Percentiles rank a stretch among this genome's conserved stretches.
Evolutionary conservation across 192 early-diverging fungal species (phyloP).

Genomic region (Bifiguratus adelaidae): DNA sequence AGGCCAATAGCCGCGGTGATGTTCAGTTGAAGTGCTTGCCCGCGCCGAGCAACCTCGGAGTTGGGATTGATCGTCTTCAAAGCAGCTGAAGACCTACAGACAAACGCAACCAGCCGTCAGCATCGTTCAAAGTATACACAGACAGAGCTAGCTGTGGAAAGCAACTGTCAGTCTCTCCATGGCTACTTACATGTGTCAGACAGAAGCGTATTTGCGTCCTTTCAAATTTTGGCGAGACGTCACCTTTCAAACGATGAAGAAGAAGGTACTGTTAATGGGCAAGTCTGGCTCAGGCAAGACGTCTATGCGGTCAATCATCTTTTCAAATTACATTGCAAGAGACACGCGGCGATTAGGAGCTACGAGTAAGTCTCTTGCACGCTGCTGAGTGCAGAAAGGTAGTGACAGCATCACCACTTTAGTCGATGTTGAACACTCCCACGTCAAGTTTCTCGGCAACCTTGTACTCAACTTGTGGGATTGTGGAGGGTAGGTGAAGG

Average conservation of each 20-base stretch:
- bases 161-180: no score
- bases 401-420: background rate
- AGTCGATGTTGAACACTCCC: constrained; percentile 97
- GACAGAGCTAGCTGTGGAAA: no score
- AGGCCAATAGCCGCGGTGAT: constrained; percentile 92
- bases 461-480: constrained; percentile 98
- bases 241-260: no score
- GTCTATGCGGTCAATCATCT: constrained; percentile 98
- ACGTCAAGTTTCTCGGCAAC: constrained; percentile 92
- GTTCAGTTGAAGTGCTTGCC: constrained; percentile 94
- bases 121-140: no score
- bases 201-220: no score
- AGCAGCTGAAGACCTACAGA: constrained; percentile 74
- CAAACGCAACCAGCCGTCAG: no score
- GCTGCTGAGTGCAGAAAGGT: background rate
- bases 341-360: constrained; percentile 93
- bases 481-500: constrained; percentile 59
- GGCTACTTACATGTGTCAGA: no score
- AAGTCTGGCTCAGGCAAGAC: constrained; percentile 96
- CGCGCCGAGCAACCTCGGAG: constrained; percentile 94
- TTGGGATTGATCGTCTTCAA: constrained; percentile 95
- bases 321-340: constrained; percentile 91
- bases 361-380: constrained; percentile 53
- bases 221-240: no score
- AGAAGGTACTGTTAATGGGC: constrained; percentile 97